Evolutionary conservation across 805 yeast species (phyloP), one percentile per base, ranked within the genome.

Genomic region (Candida methanosorbosa): DNA sequence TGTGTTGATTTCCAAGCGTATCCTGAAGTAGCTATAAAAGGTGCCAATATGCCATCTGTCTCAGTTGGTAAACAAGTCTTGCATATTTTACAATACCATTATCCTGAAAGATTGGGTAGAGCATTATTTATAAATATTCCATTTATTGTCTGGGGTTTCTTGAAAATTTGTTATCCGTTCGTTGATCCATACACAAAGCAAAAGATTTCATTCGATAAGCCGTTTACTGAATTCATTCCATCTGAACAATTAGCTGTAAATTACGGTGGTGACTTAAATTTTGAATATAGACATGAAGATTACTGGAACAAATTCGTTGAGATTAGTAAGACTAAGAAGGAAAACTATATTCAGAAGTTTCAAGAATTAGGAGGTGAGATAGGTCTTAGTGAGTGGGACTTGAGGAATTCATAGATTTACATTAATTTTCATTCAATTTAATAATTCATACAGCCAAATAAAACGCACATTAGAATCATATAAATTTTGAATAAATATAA

Each of bases 111-210:
- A 48, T 68, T 92, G 39, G 98, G 98, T 18, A 75, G 82, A 52
- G 97, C 97, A 0, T 66, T 88, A 37, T 70, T 92, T 38, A 82
- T 94, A 39, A 90, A 92, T 59, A 86, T 92, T 45, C 97, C 97
- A n/a, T 79, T 90, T 72, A 63, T 87, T 34, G 97, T 90, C 7
- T 84, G 94, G 87, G 78, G 94, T 11, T 92, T 92, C 51, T 66
- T 92, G 47, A 92, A 87, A 63, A 64, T 92, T 41, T 87, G 92
- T 44, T 87, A 85, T 57, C 98, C 98, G 3, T 92, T 92, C 59
- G 94, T 92, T 45, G 98, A 92, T 57, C 96, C 97, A 15, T 66
- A 83, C 54, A 92, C 98, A 2, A 72, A 95, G 40, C 96, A 87
- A 59, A 92, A 92, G 62, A 72, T 90, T 50, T 90, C 87, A 14